Percentiles rank a stretch among this genome's conserved stretches.
Evolutionary conservation across 768 basidiomycete species (phyloP).

Genomic region (Amanita rimosa): DNA sequence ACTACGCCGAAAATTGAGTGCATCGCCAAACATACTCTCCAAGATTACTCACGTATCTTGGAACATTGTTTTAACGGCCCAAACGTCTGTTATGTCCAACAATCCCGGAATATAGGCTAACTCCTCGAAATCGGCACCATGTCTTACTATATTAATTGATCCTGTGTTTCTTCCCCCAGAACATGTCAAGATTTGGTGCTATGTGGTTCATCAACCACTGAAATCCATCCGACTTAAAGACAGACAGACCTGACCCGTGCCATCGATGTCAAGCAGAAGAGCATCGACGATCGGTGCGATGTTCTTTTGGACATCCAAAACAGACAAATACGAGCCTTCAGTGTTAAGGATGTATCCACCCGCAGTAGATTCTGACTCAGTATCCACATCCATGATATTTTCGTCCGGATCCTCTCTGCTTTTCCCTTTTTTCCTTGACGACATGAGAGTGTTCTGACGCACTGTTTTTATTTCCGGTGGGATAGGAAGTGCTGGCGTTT

Average conservation of each 20-base stretch:
- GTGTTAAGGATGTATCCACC: slow-evolving; percentile 40
- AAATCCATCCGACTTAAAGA: background rate
- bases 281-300: slow-evolving; percentile 81
- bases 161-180: slow-evolving; percentile 76
- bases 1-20: slow-evolving; percentile 20
- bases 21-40: background rate
- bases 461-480: slow-evolving; percentile 35
- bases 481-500: slow-evolving; percentile 38
- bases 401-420: slow-evolving; percentile 25
- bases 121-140: slow-evolving; percentile 73
- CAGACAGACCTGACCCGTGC: slow-evolving; percentile 52
- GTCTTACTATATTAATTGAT: slow-evolving; percentile 64
- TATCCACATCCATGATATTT: slow-evolving; percentile 22
- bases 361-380: slow-evolving; percentile 12
- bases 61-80: slow-evolving; percentile 41
- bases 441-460: slow-evolving; percentile 20
- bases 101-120: slow-evolving; percentile 48
- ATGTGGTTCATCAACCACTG: slow-evolving; percentile 2
- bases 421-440: slow-evolving; percentile 19
- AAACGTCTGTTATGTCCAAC: slow-evolving; percentile 44
- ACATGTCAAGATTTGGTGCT: slow-evolving; percentile 80
- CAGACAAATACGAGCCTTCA: slow-evolving; percentile 44
- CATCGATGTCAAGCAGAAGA: slow-evolving; percentile 60
- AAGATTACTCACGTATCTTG: slow-evolving; percentile 33
- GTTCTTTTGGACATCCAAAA: slow-evolving; percentile 59